A percentile compares a stretch with the other conserved stretches of the same genome.
These are phyloP conservation scores for Calocybe gambosa DNA, from an alignment of 1,284 basidiomycete genomes.

Conservation along the genomic window DNA sequence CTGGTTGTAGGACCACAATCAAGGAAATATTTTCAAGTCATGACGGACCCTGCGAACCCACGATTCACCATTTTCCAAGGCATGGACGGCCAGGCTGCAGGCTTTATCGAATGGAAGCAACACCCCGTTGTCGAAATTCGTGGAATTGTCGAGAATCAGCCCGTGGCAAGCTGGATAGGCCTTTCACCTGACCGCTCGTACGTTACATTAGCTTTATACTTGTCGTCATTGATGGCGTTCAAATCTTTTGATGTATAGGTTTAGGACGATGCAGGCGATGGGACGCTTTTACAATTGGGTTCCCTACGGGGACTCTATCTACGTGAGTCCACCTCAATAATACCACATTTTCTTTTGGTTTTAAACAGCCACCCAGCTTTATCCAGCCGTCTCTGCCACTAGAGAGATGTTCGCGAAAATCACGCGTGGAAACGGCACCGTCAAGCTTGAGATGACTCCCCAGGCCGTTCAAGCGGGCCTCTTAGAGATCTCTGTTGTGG, in stretches of 20 bases:
- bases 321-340: slow-evolving; percentile 16
- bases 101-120: slow-evolving; percentile 1
- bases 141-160: not conserved
- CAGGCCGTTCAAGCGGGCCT: slow-evolving; percentile 31
- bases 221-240: not conserved
- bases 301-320: slow-evolving; percentile 18
- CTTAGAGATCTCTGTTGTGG: slow-evolving; percentile 28
- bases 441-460: slow-evolving; percentile 30
- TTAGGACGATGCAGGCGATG: slow-evolving; percentile 20
- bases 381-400: slow-evolving; percentile 12
- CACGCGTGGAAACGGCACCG: slow-evolving; percentile 5
- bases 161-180: not conserved
- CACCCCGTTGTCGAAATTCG: slow-evolving; percentile 1
- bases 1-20: not conserved
- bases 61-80: not conserved
- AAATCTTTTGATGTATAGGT: slow-evolving; percentile 12
- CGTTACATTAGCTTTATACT: not conserved
- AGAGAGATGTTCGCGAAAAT: slow-evolving; percentile 20
- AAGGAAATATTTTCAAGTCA: slow-evolving; percentile 1
- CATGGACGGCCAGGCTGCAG: not conserved
- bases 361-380: slow-evolving; percentile 12
- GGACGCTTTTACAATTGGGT: slow-evolving; percentile 23
- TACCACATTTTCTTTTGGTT: not conserved
- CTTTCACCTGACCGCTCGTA: slow-evolving; percentile 3
- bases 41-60: not conserved